Percentiles rank a stretch among this genome's conserved stretches.
These are phyloP conservation scores for Didymellaceae sp. DNA, from an alignment of 2,329 filamentous ascomycete species.

Conservation along the genomic window DNA sequence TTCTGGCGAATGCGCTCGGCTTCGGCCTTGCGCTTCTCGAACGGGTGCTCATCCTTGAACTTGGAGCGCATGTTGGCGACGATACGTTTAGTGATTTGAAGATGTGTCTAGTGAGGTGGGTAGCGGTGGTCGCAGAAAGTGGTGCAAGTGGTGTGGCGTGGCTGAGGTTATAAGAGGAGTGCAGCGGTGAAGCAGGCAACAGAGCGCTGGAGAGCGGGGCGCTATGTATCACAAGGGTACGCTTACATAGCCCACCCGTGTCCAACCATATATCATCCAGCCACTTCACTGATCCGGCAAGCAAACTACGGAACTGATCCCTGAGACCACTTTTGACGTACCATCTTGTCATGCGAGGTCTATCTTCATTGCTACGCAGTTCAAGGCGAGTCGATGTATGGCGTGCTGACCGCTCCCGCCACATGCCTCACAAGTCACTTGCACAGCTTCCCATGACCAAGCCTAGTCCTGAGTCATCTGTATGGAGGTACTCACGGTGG, in stretches of 20 bases:
- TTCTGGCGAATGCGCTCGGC: slow-evolving; percentile 99
- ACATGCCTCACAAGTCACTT: slow-evolving; percentile 35
- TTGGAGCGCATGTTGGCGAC: slow-evolving; percentile 82
- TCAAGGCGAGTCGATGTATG: slow-evolving; percentile 37
- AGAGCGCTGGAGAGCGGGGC: slow-evolving; percentile 37
- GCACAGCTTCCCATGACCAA: slow-evolving; percentile 37
- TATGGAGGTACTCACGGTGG: slow-evolving; percentile 2
- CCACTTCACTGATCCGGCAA: slow-evolving; percentile 23
- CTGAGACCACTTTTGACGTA: slow-evolving; percentile 7
- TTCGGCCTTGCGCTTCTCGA: slow-evolving; percentile 99
- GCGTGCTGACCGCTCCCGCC: slow-evolving; percentile 37
- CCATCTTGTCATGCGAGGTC: slow-evolving; percentile 23
- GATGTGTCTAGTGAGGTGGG: slow-evolving; percentile 19
- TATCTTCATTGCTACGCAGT: slow-evolving; percentile 23
- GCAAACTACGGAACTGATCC: slow-evolving; percentile 21
- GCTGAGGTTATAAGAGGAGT: slow-evolving; percentile 33
- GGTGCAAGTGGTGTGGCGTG: slow-evolving; percentile 26
- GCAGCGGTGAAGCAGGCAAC: slow-evolving; percentile 44
- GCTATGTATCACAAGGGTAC: slow-evolving; percentile 25
- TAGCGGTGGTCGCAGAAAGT: slow-evolving; percentile 9
- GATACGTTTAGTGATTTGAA: slow-evolving; percentile 16
- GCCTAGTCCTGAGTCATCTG: slow-evolving; percentile 27
- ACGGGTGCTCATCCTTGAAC: slow-evolving; percentile 99
- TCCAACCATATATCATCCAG: slow-evolving; percentile 6
- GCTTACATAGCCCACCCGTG: slow-evolving; percentile 11